These are phyloP conservation scores for Bipolaris sorokiniana DNA, from an alignment of 2,329 filamentous ascomycete genomes.

Conservation along the genomic window DNA sequence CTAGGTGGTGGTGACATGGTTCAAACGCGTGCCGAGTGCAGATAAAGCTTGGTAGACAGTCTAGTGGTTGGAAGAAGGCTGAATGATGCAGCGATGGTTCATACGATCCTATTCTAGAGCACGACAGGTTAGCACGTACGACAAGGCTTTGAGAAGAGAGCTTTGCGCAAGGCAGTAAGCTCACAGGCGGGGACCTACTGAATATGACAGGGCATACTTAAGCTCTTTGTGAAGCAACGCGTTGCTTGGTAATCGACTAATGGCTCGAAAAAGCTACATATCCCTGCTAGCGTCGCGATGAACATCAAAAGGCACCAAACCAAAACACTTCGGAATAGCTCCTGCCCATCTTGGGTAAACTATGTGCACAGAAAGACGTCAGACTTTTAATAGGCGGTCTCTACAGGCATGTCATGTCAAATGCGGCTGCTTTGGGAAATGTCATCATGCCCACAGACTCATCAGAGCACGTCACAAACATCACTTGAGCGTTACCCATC, in stretches of 20 bases:
- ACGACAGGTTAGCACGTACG: neutral
- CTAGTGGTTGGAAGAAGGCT: neutral
- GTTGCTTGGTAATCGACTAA: conserved; percentile 6
- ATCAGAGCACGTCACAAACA: neutral
- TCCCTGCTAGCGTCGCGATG: neutral
- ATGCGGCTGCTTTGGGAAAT: neutral
- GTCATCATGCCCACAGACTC: neutral
- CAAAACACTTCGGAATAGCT: neutral
- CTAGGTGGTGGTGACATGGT: conserved; percentile 6
- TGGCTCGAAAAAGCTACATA: neutral
- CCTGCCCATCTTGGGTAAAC: neutral
- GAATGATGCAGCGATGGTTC: neutral
- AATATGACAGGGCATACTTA: neutral
- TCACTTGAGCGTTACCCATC: neutral
- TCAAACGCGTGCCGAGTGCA: neutral
- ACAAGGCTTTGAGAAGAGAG: neutral
- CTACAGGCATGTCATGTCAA: neutral
- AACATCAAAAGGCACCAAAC: neutral
- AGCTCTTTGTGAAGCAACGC: conserved; percentile 7
- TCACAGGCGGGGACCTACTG: neutral
- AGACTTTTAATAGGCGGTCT: neutral
- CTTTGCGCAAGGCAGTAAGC: neutral
- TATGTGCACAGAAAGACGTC: neutral
- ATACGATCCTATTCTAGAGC: neutral
- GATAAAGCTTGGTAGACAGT: neutral